Percentiles rank a stretch among this genome's conserved stretches.
These are phyloP conservation scores for Komagataella mondaviorum DNA, from an alignment of 805 yeast species.

Conservation along the genomic window DNA sequence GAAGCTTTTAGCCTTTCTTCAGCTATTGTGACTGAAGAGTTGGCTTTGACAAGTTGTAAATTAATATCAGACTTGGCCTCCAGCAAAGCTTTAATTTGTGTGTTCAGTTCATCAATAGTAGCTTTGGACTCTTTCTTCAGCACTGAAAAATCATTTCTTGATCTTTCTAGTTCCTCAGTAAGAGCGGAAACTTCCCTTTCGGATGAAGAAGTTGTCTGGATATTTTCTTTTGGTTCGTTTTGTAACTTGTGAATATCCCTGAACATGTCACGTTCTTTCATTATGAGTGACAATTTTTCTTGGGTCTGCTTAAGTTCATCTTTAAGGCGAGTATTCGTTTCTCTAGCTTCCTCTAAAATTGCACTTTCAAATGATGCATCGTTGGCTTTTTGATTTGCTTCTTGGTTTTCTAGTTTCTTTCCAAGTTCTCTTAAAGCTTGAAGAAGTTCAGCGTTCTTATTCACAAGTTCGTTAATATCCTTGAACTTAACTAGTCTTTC, in stretches of 20 bases:
- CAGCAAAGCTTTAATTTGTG: conserved; percentile 10
- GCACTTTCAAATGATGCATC: conserved; percentile 26
- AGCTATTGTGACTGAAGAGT: conserved; percentile 37
- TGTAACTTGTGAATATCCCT: neutral
- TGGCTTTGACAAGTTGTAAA: conserved; percentile 36
- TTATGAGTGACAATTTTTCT: conserved; percentile 35
- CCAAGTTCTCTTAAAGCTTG: conserved; percentile 61
- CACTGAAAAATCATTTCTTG: neutral
- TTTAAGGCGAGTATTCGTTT: conserved; percentile 51
- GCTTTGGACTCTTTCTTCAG: conserved; percentile 24
- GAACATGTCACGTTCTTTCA: conserved; percentile 61
- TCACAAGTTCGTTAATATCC: conserved; percentile 52
- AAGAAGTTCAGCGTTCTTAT: conserved; percentile 62
- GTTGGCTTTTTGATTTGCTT: conserved; percentile 21
- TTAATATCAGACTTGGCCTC: conserved; percentile 20
- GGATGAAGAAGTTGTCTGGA: neutral
- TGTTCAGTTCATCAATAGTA: conserved; percentile 24
- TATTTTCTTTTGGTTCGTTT: neutral
- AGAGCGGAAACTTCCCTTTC: neutral
- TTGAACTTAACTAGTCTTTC: conserved; percentile 64
- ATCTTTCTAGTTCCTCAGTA: neutral
- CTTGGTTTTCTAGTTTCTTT: conserved; percentile 53
- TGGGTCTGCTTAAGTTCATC: conserved; percentile 40
- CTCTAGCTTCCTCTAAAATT: conserved; percentile 50
- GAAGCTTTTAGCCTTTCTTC: conserved; percentile 34